Percentiles rank a stretch among this genome's conserved stretches.
Evolutionary conservation across 2,329 filamentous ascomycete genomes (phyloP).

Genomic region (Claviceps cyperi): DNA sequence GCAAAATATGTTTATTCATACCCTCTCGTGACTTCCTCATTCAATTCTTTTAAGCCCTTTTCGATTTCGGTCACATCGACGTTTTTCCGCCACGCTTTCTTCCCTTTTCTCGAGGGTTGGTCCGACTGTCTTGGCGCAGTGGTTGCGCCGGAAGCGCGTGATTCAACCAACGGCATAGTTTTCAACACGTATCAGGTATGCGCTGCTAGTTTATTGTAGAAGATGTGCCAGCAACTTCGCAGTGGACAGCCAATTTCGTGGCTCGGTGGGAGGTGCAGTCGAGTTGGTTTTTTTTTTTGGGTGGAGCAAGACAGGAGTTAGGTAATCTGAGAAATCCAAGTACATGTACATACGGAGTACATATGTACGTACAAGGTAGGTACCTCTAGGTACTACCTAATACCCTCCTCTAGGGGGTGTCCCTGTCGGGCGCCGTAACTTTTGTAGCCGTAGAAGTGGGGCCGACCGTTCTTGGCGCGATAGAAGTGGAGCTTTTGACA

Average conservation of each 20-base stretch:
- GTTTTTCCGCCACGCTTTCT: slow-evolving; percentile 98
- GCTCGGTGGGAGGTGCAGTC: background rate
- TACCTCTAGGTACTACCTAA: no score
- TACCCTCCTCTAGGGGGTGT: no score
- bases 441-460: no score
- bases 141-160: slow-evolving; percentile 29
- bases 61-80: slow-evolving; percentile 83
- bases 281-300: background rate
- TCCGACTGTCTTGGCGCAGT: slow-evolving; percentile 65
- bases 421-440: no score
- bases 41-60: slow-evolving; percentile 66
- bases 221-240: background rate
- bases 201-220: background rate
- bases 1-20: slow-evolving; percentile 24
- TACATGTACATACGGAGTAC: no score
- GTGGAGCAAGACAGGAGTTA: background rate
- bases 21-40: slow-evolving; percentile 86
- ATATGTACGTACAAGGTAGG: no score
- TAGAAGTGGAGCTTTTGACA: no score
- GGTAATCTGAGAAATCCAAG: no score
- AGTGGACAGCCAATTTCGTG: background rate
- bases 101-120: slow-evolving; percentile 89
- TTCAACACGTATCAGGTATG: background rate
- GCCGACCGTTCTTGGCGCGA: no score
- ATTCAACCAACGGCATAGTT: slow-evolving; percentile 39